Conservation (phyloP, 2,329 filamentous ascomycete genomes). For the Bisporella sp. region DNA sequence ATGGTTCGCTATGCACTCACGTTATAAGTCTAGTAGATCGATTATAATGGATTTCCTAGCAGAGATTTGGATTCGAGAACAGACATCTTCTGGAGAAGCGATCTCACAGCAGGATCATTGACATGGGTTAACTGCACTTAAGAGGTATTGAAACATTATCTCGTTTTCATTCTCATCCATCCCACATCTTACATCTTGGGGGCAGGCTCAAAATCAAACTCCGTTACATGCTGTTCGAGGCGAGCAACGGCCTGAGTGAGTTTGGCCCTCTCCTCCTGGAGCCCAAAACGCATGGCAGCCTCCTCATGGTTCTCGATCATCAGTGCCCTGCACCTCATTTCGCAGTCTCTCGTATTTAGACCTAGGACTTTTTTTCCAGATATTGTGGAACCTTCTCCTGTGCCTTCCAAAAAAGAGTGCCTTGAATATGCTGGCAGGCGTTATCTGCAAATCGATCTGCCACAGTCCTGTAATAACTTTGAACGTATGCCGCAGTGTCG, state of each 20-base stretch:
- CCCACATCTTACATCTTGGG: not conserved
- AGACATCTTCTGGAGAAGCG: too few species aligned
- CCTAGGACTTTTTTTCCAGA: constrained; percentile 11
- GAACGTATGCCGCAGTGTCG: constrained; percentile 53
- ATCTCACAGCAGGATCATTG: too few species aligned
- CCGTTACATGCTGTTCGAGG: not conserved
- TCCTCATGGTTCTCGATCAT: not conserved
- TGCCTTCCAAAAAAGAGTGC: constrained; percentile 6
- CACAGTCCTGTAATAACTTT: constrained; percentile 64
- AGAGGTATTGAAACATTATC: not conserved
- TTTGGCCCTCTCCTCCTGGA: not conserved
- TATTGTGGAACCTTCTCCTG: constrained; percentile 3
- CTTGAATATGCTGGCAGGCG: constrained; percentile 14
- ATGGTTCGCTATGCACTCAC: too few species aligned
- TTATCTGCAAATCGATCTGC: constrained; percentile 56
- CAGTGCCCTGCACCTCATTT: not conserved
- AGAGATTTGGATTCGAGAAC: too few species aligned
- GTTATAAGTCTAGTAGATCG: too few species aligned
- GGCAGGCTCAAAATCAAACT: not conserved
- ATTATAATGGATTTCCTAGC: too few species aligned
- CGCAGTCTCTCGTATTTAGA: constrained; percentile 1
- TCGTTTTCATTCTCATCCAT: not conserved
- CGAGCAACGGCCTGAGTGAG: not conserved
- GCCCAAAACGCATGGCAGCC: not conserved
- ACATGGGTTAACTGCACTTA: too few species aligned